Percentiles rank a stretch among this genome's conserved stretches.
Evolutionary conservation across 23 red algal species (phyloP).

Genomic region (Gracilaria caudata): DNA sequence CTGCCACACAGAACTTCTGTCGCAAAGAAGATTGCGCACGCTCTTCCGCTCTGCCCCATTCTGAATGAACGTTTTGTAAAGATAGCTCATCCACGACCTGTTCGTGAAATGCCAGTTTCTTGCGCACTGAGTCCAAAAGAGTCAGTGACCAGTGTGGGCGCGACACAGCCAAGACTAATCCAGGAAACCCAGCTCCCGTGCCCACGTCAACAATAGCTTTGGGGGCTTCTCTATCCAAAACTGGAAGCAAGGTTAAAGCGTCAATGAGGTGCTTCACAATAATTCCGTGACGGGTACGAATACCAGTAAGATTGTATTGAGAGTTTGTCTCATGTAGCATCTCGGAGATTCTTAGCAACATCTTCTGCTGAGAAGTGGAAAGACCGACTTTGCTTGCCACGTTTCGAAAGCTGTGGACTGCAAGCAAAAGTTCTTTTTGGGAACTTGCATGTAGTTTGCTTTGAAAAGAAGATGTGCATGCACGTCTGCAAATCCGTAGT

Average conservation of each 20-base stretch:
- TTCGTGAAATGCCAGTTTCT: constrained; percentile 72
- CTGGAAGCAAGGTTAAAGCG: constrained; percentile 67
- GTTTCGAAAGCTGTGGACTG: neutral
- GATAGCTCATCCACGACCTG: constrained; percentile 47
- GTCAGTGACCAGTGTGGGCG: constrained; percentile 68
- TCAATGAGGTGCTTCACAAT: constrained; percentile 71
- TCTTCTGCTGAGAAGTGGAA: constrained; percentile 3
- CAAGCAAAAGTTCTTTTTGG: neutral
- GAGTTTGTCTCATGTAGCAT: neutral
- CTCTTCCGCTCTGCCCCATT: constrained; percentile 83
- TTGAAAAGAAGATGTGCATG: neutral
- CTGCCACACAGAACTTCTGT: constrained; percentile 64
- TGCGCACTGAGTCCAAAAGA: constrained; percentile 79
- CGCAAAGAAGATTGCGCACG: constrained; percentile 31
- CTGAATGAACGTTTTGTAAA: constrained; percentile 70
- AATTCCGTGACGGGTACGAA: constrained; percentile 72
- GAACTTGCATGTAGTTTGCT: neutral
- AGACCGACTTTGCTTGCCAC: constrained; percentile 4
- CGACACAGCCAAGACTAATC: constrained; percentile 83
- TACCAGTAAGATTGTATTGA: constrained; percentile 83
- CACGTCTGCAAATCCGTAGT: neutral
- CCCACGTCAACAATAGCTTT: constrained; percentile 80
- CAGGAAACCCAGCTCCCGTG: constrained; percentile 88
- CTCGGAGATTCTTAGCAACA: constrained; percentile 8
- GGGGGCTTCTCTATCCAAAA: constrained; percentile 50